These are phyloP conservation scores for Dothistroma septosporum DNA, from an alignment of 2,329 filamentous ascomycete species.

Conservation along the genomic window DNA sequence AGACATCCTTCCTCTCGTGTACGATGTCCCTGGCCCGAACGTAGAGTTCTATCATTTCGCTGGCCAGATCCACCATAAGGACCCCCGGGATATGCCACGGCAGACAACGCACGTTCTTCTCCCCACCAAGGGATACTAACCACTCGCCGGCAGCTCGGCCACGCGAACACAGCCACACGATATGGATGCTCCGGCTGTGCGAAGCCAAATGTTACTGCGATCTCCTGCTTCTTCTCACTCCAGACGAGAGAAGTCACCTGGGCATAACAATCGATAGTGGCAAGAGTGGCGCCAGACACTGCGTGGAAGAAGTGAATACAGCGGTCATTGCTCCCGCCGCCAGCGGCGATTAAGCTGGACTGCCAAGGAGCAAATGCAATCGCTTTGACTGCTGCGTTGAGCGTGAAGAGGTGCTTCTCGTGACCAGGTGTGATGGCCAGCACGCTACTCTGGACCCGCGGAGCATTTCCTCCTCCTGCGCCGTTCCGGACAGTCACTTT, in stretches of 20 bases:
- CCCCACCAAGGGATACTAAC: constrained; percentile 80
- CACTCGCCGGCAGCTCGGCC: constrained; percentile 85
- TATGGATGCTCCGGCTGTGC: constrained; percentile 84
- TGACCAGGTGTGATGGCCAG: constrained; percentile 40
- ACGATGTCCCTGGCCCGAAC: constrained; percentile 55
- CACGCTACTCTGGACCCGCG: constrained; percentile 32
- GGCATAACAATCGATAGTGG: constrained; percentile 85
- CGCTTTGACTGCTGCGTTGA: constrained; percentile 89
- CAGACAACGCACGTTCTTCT: constrained; percentile 75
- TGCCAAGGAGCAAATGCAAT: constrained; percentile 97
- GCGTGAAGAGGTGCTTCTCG: constrained; percentile 65
- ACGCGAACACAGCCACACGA: constrained; percentile 87
- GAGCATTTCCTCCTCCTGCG: constrained; percentile 1
- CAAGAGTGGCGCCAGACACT: constrained; percentile 73
- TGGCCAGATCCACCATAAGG: constrained; percentile 38
- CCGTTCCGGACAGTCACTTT: constrained; percentile 20
- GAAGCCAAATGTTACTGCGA: constrained; percentile 91
- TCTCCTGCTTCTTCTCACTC: constrained; percentile 69
- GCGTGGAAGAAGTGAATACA: constrained; percentile 96
- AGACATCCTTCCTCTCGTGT: constrained; percentile 73
- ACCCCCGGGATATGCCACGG: constrained; percentile 75
- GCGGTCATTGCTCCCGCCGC: constrained; percentile 89
- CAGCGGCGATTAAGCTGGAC: constrained; percentile 77
- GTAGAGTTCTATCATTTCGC: constrained; percentile 19
- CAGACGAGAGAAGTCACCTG: constrained; percentile 92